These are phyloP conservation scores for Cucurbita pepo DNA, from an alignment of 306 rosid species.

Conservation along the genomic window DNA sequence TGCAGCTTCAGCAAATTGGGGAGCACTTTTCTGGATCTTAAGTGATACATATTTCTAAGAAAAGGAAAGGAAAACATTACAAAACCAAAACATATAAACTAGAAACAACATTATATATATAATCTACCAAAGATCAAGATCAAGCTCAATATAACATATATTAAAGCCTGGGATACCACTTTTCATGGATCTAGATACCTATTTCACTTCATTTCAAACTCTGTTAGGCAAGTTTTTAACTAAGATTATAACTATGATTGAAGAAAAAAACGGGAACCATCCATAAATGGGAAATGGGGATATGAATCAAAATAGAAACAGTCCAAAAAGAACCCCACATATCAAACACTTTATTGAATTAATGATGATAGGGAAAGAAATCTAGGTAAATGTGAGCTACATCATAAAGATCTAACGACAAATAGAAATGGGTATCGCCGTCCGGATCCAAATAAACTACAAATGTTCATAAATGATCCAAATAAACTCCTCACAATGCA, in stretches of 20 bases:
- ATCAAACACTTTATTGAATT: not conserved
- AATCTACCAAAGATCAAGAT: not conserved
- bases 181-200: not conserved
- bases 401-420: not conserved
- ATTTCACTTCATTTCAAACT: not conserved
- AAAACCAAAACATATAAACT: not conserved
- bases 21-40: constrained; percentile 94
- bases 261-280: not conserved
- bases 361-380: not conserved
- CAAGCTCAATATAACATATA: not conserved
- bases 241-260: not conserved
- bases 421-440: not conserved
- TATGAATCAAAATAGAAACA: not conserved
- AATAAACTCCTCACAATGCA: not conserved
- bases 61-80: not conserved
- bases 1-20: constrained; percentile 86
- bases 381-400: not conserved
- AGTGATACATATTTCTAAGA: constrained; percentile 77
- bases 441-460: not conserved
- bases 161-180: not conserved
- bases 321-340: not conserved
- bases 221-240: not conserved
- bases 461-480: not conserved
- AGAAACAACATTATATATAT: not conserved
- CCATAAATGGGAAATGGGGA: constrained; percentile 2